These are phyloP conservation scores for Leccinum fibrillosum DNA, from an alignment of 768 basidiomycete genomes.

Conservation along the genomic window DNA sequence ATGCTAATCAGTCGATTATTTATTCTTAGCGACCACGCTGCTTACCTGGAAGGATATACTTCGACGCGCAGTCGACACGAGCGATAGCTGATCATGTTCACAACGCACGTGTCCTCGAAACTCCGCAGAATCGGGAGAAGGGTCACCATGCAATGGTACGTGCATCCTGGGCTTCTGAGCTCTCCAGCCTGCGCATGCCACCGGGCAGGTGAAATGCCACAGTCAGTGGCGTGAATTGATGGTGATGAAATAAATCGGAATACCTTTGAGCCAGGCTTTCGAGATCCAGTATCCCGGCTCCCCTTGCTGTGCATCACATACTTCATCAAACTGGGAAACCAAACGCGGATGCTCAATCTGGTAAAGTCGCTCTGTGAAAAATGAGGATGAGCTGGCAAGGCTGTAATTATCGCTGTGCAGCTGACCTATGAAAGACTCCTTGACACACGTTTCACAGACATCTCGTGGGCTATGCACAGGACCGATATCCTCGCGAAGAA, in stretches of 20 bases:
- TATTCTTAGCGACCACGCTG: constrained; percentile 3
- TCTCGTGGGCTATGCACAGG: constrained; percentile 48
- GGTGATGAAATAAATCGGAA: constrained; percentile 8
- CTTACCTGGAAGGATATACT: constrained; percentile 62
- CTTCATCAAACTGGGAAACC: constrained; percentile 57
- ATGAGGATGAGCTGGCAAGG: neutral
- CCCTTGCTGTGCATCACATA: constrained; percentile 43
- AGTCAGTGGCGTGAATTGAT: constrained; percentile 10
- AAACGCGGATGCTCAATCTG: constrained; percentile 60
- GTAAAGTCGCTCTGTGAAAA: constrained; percentile 60
- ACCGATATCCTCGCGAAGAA: constrained; percentile 42
- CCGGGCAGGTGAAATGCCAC: constrained; percentile 3
- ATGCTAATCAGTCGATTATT: constrained; percentile 5
- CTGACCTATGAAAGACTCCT: constrained; percentile 54
- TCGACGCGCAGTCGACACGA: constrained; percentile 52
- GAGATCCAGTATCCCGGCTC: constrained; percentile 67
- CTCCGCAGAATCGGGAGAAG: constrained; percentile 58
- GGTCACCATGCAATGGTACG: constrained; percentile 51
- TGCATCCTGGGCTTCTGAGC: constrained; percentile 77
- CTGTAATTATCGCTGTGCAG: neutral
- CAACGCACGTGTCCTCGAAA: constrained; percentile 64
- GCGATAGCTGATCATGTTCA: constrained; percentile 62
- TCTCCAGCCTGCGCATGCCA: constrained; percentile 61
- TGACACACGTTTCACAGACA: constrained; percentile 62
- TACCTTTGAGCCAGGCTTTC: constrained; percentile 76